Evolutionary conservation across 164 flowering plant species (phyloP).

Genomic region (Cinnamomum chago): DNA sequence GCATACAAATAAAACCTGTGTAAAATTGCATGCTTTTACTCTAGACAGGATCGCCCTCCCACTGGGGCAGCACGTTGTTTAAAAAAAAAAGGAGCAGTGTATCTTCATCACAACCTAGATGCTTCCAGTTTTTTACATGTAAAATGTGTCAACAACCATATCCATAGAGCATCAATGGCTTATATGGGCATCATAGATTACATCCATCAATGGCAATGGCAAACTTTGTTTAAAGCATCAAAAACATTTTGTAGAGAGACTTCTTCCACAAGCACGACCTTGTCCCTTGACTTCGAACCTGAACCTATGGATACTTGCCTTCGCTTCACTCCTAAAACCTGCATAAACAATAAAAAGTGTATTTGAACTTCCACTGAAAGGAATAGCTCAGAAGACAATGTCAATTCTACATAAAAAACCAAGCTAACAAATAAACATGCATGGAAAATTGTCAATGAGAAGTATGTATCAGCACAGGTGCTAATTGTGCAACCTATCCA

Average conservation of each 20-base stretch:
- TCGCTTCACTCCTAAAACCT: slow-evolving; percentile 88
- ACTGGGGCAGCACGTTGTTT: too few relatives aligned
- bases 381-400: neutral
- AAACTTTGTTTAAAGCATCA: slow-evolving; percentile 55
- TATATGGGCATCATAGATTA: too few relatives aligned
- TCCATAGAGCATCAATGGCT: too few relatives aligned
- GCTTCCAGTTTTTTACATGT: too few relatives aligned
- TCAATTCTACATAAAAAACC: neutral
- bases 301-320: slow-evolving; percentile 76
- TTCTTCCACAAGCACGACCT: slow-evolving; percentile 84
- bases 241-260: slow-evolving; percentile 56
- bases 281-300: slow-evolving; percentile 93
- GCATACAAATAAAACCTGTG: too few relatives aligned
- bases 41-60: too few relatives aligned
- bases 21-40: too few relatives aligned
- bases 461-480: neutral
- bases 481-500: neutral
- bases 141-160: too few relatives aligned
- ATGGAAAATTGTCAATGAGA: neutral
- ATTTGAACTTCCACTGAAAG: neutral
- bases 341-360: slow-evolving; percentile 8
- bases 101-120: too few relatives aligned
- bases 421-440: neutral
- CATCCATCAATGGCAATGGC: slow-evolving; percentile 27
- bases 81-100: too few relatives aligned